Conservation (phyloP, 345 rosid species). For the Stellera chamaejasme region DNA sequence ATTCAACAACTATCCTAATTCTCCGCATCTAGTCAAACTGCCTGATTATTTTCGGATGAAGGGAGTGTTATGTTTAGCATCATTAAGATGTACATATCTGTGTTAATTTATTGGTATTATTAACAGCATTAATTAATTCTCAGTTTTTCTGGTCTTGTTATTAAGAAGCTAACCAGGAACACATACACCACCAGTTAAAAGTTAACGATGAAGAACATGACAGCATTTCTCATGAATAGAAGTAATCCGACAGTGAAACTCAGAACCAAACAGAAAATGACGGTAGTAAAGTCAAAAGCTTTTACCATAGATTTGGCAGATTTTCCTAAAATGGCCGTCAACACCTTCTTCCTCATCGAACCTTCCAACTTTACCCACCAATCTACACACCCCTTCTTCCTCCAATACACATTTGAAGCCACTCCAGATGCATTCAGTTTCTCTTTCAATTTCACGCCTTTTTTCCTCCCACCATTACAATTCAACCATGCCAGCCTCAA, state of each 20-base stretch:
- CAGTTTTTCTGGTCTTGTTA: too few species aligned
- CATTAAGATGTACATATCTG: too few species aligned
- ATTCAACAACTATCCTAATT: too few species aligned
- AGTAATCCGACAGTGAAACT: neutral
- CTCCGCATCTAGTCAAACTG: too few species aligned
- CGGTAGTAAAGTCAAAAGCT: conserved; percentile 12
- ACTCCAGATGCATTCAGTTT: conserved; percentile 46
- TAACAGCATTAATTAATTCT: too few species aligned
- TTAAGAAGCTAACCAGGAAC: too few species aligned
- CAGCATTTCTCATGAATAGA: too few species aligned
- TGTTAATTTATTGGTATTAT: too few species aligned
- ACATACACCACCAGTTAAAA: too few species aligned
- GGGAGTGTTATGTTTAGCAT: too few species aligned
- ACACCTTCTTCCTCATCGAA: conserved; percentile 36
- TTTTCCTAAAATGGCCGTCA: conserved; percentile 46
- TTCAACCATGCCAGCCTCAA: conserved; percentile 89
- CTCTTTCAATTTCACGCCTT: conserved; percentile 80
- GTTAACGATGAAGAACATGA: too few species aligned
- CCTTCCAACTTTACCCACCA: conserved; percentile 81
- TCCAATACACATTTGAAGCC: conserved; percentile 77
- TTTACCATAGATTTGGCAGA: conserved; percentile 68
- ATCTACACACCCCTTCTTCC: conserved; percentile 75
- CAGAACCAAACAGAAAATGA: neutral
- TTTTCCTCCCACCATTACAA: conserved; percentile 48
- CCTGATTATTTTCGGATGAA: too few species aligned